Evolutionary conservation across 345 rosid genomes (phyloP), one percentile per base, ranked within the genome.

Genomic region (Trapa incisa): DNA sequence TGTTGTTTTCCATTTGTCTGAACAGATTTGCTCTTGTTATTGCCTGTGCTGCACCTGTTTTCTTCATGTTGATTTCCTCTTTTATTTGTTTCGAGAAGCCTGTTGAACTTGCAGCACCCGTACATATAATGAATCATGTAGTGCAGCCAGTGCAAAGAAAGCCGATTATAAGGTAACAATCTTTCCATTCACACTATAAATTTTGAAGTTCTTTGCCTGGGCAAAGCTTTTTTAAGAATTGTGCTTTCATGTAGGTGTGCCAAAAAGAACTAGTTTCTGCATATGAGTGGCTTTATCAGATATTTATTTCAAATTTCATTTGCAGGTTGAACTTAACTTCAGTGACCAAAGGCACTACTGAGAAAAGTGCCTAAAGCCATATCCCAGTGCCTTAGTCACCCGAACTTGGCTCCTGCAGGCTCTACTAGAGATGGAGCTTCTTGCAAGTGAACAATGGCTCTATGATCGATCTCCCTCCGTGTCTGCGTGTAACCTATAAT

Each of bases 241-340:
- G 43, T 41, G 43, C 43, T 41, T 41, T 41, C 43, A 41, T 41
- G 7, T 41, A 41, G 43, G 7, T 41, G 7, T 41, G 43, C 7
- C 4, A 8, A 41, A 41, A 41, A 1, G 4, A 41, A 41, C 7
- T 4, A 2, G 43, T 41, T 41, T 41, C 13, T 45, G 7, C 48
- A 17, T 14, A 37, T 3, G 47, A 36, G 33, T 41, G 48, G 43
- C 33, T 33, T 37, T 41, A 37, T 12, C 6, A 5, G 38, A 58
- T 32, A 38, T 11, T 58, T 9, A 17, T 35, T 37, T 35, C 38
- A 10, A 58, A 58, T 58, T 58, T 33, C 2, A 0, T 64, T 57
- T 65, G 78, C 84, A 94, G 99, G 81, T 74, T 91, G 83, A 91
- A 62, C 79, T 87, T 94, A 71, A 94, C 95, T 37, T 84, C 96